Conservation (phyloP, 345 rosid species). For the Populus simonii region DNA sequence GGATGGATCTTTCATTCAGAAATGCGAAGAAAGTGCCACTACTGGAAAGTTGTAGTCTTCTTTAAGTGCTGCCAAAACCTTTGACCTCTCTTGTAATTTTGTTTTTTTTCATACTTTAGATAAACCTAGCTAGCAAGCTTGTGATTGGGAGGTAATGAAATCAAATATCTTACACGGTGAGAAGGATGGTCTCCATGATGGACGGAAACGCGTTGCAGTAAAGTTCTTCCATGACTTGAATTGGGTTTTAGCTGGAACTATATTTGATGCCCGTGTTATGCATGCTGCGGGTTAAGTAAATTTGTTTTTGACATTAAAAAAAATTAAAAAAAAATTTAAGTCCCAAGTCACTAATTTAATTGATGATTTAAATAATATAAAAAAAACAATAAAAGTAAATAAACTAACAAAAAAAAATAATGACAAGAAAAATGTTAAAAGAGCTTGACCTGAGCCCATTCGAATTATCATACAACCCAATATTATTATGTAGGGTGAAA, state of each 20-base stretch:
- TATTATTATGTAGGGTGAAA: too few relatives aligned
- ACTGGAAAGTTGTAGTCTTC: slow-evolving; percentile 12
- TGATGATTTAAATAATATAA: too few relatives aligned
- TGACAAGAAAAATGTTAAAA: too few relatives aligned
- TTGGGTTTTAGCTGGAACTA: slow-evolving; percentile 1
- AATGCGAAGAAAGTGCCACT: not conserved
- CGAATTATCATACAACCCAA: too few relatives aligned
- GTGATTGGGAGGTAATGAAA: not conserved
- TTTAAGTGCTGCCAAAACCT: not conserved
- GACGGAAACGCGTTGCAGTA: slow-evolving; percentile 32
- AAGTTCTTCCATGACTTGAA: not conserved
- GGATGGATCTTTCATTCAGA: not conserved
- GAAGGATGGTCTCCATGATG: slow-evolving; percentile 24
- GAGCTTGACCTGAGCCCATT: rapidly evolving
- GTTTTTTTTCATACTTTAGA: not conserved
- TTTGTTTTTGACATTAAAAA: too few relatives aligned
- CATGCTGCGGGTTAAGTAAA: rapidly evolving
- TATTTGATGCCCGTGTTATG: not conserved
- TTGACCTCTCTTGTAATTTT: not conserved
- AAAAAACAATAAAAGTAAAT: too few relatives aligned
- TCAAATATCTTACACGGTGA: not conserved
- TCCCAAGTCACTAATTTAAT: rapidly evolving
- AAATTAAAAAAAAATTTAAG: rapidly evolving
- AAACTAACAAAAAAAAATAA: too few relatives aligned
- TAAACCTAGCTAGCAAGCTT: not conserved